A percentile compares a stretch with the other conserved stretches of the same genome.
phyloP scores from a whole-genome alignment of 352 stramenopile species.

The Elongisporangium senticosum region DNA sequence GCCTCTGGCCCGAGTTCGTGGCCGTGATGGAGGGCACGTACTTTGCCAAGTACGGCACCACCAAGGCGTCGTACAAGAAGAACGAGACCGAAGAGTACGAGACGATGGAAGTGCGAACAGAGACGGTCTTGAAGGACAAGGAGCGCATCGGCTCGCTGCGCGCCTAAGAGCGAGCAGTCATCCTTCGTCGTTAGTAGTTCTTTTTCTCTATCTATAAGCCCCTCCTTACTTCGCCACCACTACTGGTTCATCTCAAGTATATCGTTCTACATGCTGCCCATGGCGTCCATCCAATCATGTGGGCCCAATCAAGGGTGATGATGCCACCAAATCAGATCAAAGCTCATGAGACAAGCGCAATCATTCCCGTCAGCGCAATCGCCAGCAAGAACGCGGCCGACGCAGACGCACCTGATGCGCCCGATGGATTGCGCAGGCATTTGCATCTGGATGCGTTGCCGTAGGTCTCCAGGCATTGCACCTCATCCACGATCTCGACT shows the following conservation, averaged over 20 bases:
- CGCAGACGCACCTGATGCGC: too few relatives aligned
- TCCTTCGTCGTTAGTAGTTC: neutral
- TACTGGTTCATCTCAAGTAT: too few relatives aligned
- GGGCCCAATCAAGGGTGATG: neutral
- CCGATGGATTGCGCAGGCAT: conserved; percentile 35
- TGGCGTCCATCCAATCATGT: too few relatives aligned
- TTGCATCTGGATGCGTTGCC: conserved; percentile 30
- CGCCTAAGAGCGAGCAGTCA: neutral
- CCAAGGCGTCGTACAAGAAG: conserved; percentile 66
- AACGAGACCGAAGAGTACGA: conserved; percentile 72
- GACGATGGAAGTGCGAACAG: conserved; percentile 71
- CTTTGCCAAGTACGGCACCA: conserved; percentile 70
- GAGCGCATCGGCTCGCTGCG: conserved; percentile 20
- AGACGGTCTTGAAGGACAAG: conserved; percentile 38
- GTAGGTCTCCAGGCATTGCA: conserved; percentile 26
- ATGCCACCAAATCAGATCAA: neutral
- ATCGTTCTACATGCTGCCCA: too few relatives aligned
- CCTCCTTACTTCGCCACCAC: neutral
- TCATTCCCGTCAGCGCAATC: neutral
- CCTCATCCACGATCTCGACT: conserved; percentile 68
- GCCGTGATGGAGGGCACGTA: conserved; percentile 84
- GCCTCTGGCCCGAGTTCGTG: conserved; percentile 84
- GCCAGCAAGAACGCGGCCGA: too few relatives aligned
- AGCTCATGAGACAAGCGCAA: neutral
- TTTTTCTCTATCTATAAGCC: conserved; percentile 1